These are phyloP conservation scores for Nemania sp. DNA, from an alignment of 2,329 filamentous ascomycete species.

Conservation along the genomic window DNA sequence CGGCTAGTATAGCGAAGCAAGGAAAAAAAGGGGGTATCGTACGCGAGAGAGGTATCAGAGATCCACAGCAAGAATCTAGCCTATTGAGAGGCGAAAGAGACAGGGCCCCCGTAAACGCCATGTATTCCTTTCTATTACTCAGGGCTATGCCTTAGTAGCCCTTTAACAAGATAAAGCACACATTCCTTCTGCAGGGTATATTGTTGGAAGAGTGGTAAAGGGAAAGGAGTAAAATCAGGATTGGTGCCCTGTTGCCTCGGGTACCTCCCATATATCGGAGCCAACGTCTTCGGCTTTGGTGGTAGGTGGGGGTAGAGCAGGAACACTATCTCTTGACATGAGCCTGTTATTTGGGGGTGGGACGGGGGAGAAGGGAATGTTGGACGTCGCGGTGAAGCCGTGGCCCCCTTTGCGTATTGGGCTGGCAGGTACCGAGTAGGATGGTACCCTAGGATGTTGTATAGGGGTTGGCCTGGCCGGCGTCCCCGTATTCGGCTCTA, in stretches of 20 bases:
- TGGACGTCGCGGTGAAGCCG: constrained; percentile 45
- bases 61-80: constrained; percentile 14
- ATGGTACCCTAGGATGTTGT: constrained; percentile 17
- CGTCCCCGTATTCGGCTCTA: constrained; percentile 45
- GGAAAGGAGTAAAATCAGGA: constrained; percentile 16
- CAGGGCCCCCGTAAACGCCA: constrained; percentile 17
- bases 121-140: not conserved
- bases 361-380: constrained; percentile 45
- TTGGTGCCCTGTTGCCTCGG: constrained; percentile 34
- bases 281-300: constrained; percentile 26
- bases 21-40: constrained; percentile 37
- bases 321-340: constrained; percentile 32
- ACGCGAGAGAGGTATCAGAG: constrained; percentile 15
- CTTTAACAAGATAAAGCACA: not conserved
- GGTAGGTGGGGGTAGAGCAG: constrained; percentile 28
- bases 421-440: constrained; percentile 41
- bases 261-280: constrained; percentile 35
- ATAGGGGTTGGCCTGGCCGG: constrained; percentile 30
- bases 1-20: not conserved
- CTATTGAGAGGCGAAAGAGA: constrained; percentile 1
- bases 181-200: not conserved
- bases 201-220: not conserved
- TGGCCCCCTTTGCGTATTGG: constrained; percentile 43
- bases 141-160: not conserved
- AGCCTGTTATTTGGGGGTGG: constrained; percentile 29